Percentiles rank a stretch among this genome's conserved stretches.
phyloP scores from a whole-genome alignment of 2,329 filamentous ascomycete species.

The Atkinsonella texensis region DNA sequence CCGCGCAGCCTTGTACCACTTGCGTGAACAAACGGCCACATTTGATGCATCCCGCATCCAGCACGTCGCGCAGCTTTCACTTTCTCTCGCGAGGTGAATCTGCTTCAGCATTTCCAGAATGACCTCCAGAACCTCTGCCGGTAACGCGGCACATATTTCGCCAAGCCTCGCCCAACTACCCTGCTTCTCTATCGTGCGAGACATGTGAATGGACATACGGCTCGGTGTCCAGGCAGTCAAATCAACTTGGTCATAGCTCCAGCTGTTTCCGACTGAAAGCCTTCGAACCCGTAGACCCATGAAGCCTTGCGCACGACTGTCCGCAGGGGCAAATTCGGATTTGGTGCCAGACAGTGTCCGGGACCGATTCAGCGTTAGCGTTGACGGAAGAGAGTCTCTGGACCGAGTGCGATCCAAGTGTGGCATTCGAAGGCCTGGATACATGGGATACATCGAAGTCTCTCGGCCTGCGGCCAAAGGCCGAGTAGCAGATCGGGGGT shows the following conservation, averaged over 20 bases:
- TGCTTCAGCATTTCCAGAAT: conserved; percentile 42
- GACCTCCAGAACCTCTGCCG: conserved; percentile 45
- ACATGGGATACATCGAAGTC: conserved; percentile 17
- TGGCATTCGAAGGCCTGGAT: conserved; percentile 20
- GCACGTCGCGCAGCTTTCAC: conserved; percentile 48
- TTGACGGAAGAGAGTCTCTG: conserved; percentile 12
- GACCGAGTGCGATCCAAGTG: conserved; percentile 11
- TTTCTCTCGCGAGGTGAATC: conserved; percentile 34
- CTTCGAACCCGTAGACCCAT: conserved; percentile 15
- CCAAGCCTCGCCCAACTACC: conserved; percentile 23
- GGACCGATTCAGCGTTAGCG: conserved; percentile 24
- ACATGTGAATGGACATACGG: conserved; percentile 5
- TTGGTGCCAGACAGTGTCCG: conserved; percentile 20
- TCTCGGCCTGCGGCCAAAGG: conserved; percentile 9
- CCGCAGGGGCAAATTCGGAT: neutral
- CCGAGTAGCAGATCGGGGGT: conserved; percentile 3
- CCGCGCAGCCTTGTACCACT: conserved; percentile 39
- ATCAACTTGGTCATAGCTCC: conserved; percentile 29
- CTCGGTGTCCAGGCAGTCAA: conserved; percentile 10
- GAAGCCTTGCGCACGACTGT: conserved; percentile 12
- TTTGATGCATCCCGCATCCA: conserved; percentile 50
- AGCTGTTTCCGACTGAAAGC: conserved; percentile 23
- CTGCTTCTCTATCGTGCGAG: neutral
- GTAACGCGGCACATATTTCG: conserved; percentile 42
- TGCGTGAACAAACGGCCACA: conserved; percentile 37